Evolutionary conservation across 345 rosid genomes (phyloP).

Genomic region (Citrus glauca): DNA sequence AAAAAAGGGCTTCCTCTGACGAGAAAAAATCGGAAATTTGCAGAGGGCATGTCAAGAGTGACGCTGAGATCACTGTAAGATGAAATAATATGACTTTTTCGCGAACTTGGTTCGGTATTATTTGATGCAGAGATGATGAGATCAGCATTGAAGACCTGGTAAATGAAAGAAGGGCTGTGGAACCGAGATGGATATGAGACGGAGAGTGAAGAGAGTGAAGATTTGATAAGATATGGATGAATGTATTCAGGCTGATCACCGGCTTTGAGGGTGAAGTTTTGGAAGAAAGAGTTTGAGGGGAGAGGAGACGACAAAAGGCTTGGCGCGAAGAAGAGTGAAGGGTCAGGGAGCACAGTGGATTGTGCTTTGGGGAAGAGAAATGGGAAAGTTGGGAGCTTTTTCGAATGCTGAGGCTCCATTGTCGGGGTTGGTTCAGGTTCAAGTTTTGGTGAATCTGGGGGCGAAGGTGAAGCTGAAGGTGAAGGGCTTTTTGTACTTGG

Average conservation of each 20-base stretch:
- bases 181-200: slow-evolving; percentile 69
- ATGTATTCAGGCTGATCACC: slow-evolving; percentile 88
- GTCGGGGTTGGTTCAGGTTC: slow-evolving; percentile 18
- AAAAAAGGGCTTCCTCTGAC: slow-evolving; percentile 85
- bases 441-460: background rate
- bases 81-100: slow-evolving; percentile 52
- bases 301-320: slow-evolving; percentile 70
- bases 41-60: slow-evolving; percentile 72
- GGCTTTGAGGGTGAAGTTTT: slow-evolving; percentile 75
- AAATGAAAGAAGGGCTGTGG: slow-evolving; percentile 56
- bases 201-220: slow-evolving; percentile 56
- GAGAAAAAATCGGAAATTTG: slow-evolving; percentile 70
- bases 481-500: slow-evolving; percentile 8
- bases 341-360: slow-evolving; percentile 78
- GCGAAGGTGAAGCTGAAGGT: slow-evolving; percentile 1
- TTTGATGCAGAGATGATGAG: slow-evolving; percentile 54
- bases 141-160: slow-evolving; percentile 63
- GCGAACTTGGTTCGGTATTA: slow-evolving; percentile 26
- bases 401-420: slow-evolving; percentile 21
- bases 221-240: slow-evolving; percentile 86
- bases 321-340: slow-evolving; percentile 66
- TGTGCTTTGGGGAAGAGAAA: slow-evolving; percentile 60
- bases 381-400: slow-evolving; percentile 25
- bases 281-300: slow-evolving; percentile 91
- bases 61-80: slow-evolving; percentile 70